Evolutionary conservation across 148 eudicot species (phyloP).

Genomic region (Drosera capensis): DNA sequence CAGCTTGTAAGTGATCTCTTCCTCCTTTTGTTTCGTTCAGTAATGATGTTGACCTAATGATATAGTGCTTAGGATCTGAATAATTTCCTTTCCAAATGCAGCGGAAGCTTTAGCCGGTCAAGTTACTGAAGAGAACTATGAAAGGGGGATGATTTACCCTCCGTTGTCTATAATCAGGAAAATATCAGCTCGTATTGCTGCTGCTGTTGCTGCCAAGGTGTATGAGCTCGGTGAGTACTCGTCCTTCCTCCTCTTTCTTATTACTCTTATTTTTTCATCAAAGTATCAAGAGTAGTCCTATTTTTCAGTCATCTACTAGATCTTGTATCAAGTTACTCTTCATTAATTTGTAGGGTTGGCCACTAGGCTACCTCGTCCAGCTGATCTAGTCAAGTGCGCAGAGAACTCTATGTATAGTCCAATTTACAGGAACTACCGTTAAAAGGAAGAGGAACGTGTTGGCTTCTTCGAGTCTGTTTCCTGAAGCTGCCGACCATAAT

Average conservation of each 20-base stretch:
- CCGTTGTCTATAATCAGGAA: conserved; percentile 66
- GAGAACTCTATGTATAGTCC: conserved; percentile 97
- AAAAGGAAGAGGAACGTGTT: too few relatives aligned
- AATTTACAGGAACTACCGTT: conserved; percentile 59
- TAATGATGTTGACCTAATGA: neutral
- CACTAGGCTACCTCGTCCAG: conserved; percentile 59
- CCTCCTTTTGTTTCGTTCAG: neutral
- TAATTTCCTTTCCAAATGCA: conserved; percentile 9
- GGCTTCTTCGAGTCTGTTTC: too few relatives aligned
- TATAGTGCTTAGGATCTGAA: neutral
- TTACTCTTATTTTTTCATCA: too few relatives aligned
- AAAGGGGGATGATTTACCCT: conserved; percentile 73
- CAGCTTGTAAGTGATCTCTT: conserved; percentile 50
- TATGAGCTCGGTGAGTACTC: conserved; percentile 60
- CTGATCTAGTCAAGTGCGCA: conserved; percentile 58
- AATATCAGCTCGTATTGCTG: conserved; percentile 82
- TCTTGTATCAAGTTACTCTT: neutral
- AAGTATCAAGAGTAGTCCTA: neutral
- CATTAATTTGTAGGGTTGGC: conserved; percentile 29
- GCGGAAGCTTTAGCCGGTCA: conserved; percentile 90
- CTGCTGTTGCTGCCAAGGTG: conserved; percentile 81
- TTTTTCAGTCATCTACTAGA: neutral
- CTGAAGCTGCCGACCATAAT: too few relatives aligned
- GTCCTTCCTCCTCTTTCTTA: neutral
- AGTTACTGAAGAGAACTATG: conserved; percentile 57